Evolutionary conservation across 768 basidiomycete genomes (phyloP), one percentile per base, ranked within the genome.

Genomic region (Auricularia cornea): DNA sequence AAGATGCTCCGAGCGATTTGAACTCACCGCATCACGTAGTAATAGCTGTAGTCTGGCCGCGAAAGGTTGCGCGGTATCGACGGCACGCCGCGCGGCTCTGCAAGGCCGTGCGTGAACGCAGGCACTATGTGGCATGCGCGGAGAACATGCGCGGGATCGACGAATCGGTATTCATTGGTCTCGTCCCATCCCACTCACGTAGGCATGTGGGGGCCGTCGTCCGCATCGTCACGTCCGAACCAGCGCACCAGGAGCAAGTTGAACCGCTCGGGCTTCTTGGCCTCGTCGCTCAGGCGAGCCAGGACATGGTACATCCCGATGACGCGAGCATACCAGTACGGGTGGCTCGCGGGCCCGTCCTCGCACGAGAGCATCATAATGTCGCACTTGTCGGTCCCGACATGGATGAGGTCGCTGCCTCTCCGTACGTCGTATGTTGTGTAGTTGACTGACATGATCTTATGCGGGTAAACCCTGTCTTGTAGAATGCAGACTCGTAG

Each of bases 161-260:
- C 6, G 41, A 62, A 62, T 2, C 61, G 44, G 29, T 1, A 48
- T 28, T 35, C 61, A 52, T 23, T 40, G 14, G 12, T 41, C 33
- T 48, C 28, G 26, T 62, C 61, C 28, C 48, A 70, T n/a, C 61
- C 56, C 10, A 70, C 48, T 14, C 61, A 38, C 29, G 63, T n/a
- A 33, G 38, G 11, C 18, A 20, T 12, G 29, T n/a, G 2, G 57
- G 35, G 38, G 20, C 29, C 29, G 29, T 29, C 23, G 23, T 12
- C 12, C 38, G 32, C 2, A 48, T 11, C 16, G 23, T 35, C 57
- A 3, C 57, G 29, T 1, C 44, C 57, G 20, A 59, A 59, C 57
- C 57, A 59, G 3, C 57, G 29, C 57, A 59, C 57, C 11, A 16
- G 33, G 8, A 59, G 3, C 14, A 59, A 30, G 1, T 23, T 6